Evolutionary conservation across 2,329 filamentous ascomycete species (phyloP), one percentile per base, ranked within the genome.

Genomic region (Stromatinia cepivora): DNA sequence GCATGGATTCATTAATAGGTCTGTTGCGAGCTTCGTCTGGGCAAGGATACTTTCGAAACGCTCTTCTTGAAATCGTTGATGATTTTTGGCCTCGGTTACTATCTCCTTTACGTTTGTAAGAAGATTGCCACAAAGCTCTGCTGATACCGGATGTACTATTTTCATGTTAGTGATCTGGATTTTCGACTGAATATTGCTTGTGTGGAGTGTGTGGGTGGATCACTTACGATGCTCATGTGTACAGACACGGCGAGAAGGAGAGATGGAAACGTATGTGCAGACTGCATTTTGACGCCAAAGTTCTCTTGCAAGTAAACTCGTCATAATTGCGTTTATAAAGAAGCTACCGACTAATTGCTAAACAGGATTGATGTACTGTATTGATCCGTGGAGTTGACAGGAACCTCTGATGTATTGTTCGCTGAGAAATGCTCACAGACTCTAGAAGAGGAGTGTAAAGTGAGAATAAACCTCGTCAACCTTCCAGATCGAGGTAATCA

Each of bases 401-500:
- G 53, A 31, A 34, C 28, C 22, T 20, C 8, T 22, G 28, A 54
- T 17, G 22, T 34, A 10, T 31, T 7, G 31, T 34, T 56, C 1
- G 28, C 25, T 3, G 22, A 34, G 34, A 56, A 20, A 17, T 34
- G 28, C 4, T 56, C 17, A 31, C 9, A 34, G 28, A 11, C 8
- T 20, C 0, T 28, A 4, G 31, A 36, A 7, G 20, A 2, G 10
- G 7, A 20, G 34, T 10, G 4, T 3, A n/a, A 8, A 0, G 8
- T 36, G 17, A 56, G 52, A 54, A 31, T 7, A 2, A 10, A 20
- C 7, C 28, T 31, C 9, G 4, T 8, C 17, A 28, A 1, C 7
- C 7, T 54, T 54, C 0, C 5, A 5, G 52, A 54, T 31, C 3
- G 20, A 54, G 8, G 8, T 31, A 54, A 8, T 6, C 31, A 56